Conservation (phyloP, 2,329 filamentous ascomycete genomes). For the Fusarium nisikadoi region DNA sequence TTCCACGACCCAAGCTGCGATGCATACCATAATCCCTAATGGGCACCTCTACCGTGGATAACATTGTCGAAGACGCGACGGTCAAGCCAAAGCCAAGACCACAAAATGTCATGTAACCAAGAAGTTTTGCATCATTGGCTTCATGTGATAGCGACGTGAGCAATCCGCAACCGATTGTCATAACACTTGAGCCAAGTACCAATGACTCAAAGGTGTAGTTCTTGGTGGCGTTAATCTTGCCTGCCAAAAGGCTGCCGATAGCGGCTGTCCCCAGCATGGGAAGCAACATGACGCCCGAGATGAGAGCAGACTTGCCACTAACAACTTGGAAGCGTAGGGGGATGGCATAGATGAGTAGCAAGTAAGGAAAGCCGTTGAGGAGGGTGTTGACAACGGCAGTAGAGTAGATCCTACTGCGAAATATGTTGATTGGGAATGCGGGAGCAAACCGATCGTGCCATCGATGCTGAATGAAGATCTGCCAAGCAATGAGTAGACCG, state of each 20-base stretch:
- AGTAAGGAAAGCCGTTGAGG: constrained; percentile 62
- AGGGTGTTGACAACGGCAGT: constrained; percentile 57
- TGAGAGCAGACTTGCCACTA: constrained; percentile 56
- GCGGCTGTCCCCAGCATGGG: constrained; percentile 63
- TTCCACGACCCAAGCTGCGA: neutral
- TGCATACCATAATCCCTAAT: constrained; percentile 57
- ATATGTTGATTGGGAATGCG: constrained; percentile 60
- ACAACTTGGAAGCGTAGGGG: constrained; percentile 63
- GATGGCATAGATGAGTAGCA: constrained; percentile 61
- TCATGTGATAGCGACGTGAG: constrained; percentile 51
- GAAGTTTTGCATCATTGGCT: constrained; percentile 55
- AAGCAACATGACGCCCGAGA: constrained; percentile 62
- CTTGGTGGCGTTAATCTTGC: constrained; percentile 54
- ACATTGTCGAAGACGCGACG: constrained; percentile 59
- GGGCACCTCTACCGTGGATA: constrained; percentile 55
- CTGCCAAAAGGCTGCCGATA: constrained; percentile 56
- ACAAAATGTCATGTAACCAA: constrained; percentile 62
- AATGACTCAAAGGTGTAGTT: constrained; percentile 58
- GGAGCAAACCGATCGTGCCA: constrained; percentile 47
- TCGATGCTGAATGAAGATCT: constrained; percentile 39
- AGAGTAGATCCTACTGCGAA: constrained; percentile 59
- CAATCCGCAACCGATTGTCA: constrained; percentile 60
- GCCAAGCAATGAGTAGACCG: constrained; percentile 46
- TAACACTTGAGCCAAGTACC: constrained; percentile 53
- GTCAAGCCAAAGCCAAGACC: constrained; percentile 64